Base-by-base conservation (phyloP, 441 rosid species). In the Euphorbia corollata region DNA sequence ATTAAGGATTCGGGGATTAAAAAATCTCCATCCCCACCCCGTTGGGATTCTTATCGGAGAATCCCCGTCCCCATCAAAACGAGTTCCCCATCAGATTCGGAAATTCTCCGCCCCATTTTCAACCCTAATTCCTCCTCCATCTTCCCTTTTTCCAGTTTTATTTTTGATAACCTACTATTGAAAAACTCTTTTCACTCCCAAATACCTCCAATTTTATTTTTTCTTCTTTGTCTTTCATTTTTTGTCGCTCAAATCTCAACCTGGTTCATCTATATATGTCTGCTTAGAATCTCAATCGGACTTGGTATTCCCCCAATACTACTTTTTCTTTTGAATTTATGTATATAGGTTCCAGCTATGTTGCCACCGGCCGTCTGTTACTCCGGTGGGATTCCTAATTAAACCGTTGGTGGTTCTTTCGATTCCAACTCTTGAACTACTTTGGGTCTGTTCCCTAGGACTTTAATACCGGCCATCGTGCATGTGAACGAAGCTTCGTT, bases 381-480 rank as follows among this genome's bases (percentile, higher is more conserved):
- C 78, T 51, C 75, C 12, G 82, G 84, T 5, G 85, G 69, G 36
- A 71, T 82, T 4, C 22, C 78, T 0, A 24, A 86, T n/a, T 87
- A 90, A 89, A 79, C 85, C 0, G 79, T 86, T 8, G 82, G 86
- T 10, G 96, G 84, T 20, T 67, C 85, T 36, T 77, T 91, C 15
- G 79, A 63, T 20, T 77, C 87, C 45, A 74, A 56, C 70, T 90
- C 9, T 43, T 74, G 66, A 80, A 74, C 61, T 88, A 89, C 76
- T 79, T 89, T 51, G 87, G 90, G 18, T 1, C 81, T 50, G 62
- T 75, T 69, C 48, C 85, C 45, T 89, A 92, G 94, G 84, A 80
- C 41, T 82, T 92, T 55, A 23, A 9, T 27, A 86, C 89, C 2
- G 67, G 74, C 53, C 19, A 54, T 54, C 83, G 57, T 10, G 87